Conservation (phyloP, 1,139 yeast genomes). For the Maudiozyma humilis region DNA sequence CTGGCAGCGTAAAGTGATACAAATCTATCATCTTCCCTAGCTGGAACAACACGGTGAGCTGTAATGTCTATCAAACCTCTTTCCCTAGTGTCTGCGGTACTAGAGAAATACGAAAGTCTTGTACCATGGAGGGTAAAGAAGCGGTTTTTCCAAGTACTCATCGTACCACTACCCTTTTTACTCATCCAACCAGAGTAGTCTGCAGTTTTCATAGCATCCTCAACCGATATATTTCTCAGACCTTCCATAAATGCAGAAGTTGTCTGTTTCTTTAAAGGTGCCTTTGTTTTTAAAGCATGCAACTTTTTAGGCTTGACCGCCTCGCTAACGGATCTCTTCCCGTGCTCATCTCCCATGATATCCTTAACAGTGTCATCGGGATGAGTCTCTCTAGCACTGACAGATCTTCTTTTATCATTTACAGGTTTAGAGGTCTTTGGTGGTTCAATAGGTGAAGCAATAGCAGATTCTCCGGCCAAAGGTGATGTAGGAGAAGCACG, state of each 20-base stretch:
- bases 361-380: conserved; percentile 12
- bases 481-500: conserved; percentile 14
- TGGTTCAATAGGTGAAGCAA: neutral
- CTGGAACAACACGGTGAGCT: conserved; percentile 83
- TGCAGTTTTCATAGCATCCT: conserved; percentile 69
- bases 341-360: conserved; percentile 19
- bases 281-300: conserved; percentile 22
- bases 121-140: conserved; percentile 90
- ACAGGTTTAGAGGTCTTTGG: neutral
- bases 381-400: conserved; percentile 25
- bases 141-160: conserved; percentile 84
- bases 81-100: conserved; percentile 74
- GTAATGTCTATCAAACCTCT: conserved; percentile 93
- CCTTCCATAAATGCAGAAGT: conserved; percentile 96
- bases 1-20: conserved; percentile 86
- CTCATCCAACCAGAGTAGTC: conserved; percentile 92
- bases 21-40: conserved; percentile 62
- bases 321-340: conserved; percentile 29
- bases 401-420: conserved; percentile 21
- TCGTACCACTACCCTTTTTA: conserved; percentile 77
- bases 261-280: conserved; percentile 41
- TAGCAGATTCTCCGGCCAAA: conserved; percentile 1
- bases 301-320: conserved; percentile 27
- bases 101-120: conserved; percentile 75
- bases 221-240: conserved; percentile 64